Base-by-base conservation (phyloP, 495 filamentous ascomycete species). In the Penicillium parvum region DNA sequence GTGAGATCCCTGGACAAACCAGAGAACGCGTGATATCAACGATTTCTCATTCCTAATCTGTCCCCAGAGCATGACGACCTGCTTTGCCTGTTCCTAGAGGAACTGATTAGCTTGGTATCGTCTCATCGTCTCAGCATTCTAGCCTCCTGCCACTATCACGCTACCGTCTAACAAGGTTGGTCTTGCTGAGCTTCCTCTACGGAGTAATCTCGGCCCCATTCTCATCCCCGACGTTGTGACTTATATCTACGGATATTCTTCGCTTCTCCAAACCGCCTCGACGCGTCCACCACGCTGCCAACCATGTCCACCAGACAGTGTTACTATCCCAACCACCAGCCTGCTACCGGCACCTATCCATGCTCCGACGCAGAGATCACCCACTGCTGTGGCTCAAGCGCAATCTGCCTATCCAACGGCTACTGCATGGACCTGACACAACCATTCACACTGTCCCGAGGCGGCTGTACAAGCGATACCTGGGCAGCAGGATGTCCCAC, bases 351-450 rank as follows among this genome's bases (percentile, higher is more conserved):
- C 6, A 37, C 11, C 17, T 40, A 43, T 5, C 52, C 52, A 9
- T 55, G 52, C 36, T 43, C 47, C 15, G 27, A 34, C 20, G 43
- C 47, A 10, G 43, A 51, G 19, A 44, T 25, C 36, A 47, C 52
- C 7, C 17, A 19, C 7, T 55, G 52, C 23, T 55, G 52, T 29
- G 41, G 47, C 1, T 35, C 12, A 12, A 26, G 16, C 18, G 27
- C 20, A 26, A 27, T 51, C 20, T 55, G 52, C 10, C 48, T 55
- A 8, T 40, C 52, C 3, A 55, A 55, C 28, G 52, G 52, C 28
- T 48, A 44, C n/a, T 55, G 52, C 38, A 30, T 55, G 11, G 48
- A 51, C 20, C 18, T 35, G 5, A n/a, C 11, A 5, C 52, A 55
- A 17, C 52, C 52, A 2, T 55, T 32, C 26, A 38, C 43, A n/a